Base-by-base conservation (phyloP, 768 basidiomycete species). In the Lactarius evosmus region DNA sequence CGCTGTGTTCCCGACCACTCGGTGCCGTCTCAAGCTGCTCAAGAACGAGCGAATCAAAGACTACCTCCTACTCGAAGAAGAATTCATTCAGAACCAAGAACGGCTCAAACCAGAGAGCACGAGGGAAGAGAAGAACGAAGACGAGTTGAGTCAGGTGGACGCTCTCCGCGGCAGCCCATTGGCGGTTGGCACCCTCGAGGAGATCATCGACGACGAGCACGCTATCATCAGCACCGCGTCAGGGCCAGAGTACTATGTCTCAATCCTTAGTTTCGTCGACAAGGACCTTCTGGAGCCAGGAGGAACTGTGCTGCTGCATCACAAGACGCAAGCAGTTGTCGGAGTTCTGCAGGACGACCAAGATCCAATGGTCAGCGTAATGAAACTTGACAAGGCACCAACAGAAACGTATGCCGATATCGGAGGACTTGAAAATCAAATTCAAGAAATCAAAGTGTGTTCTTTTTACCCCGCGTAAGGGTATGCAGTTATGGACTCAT, bases 41-140 rank as follows among this genome's bases (percentile, higher is more conserved):
- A 98, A 98, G 83, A 84, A 89, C 82, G 96, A 99, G 75, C 89
- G 97, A 66, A 97, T 98, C 77, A 97, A 99, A 78, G 97, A 99
- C 74, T 98, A 98, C 75, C 78, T 99, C 58, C 80, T 98, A 38
- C 82, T 99, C 67, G 97, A 98, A 78, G 92, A 96, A 73, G 94
- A 96, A 76, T 96, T 95, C 70, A 86, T 96, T 62, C 83, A 85
- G 76, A 96, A 95, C 71, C 94, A 96, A 75, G 94, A 95, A 73
- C 85, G 89, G 8, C 79, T 95, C 68, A 93, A 93, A 75, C 94
- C 93, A 0, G 89, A 93, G 72, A 82, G 88, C 0, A 88, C 89
- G 25, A 82, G 89, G 40, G 95, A 98, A 75, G 95, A 97, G 78
- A 93, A 94, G 82, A 92, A 94, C 66, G 94, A 95, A 73, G 95